Evolutionary conservation across 1,139 yeast genomes (phyloP), one percentile per base, ranked within the genome.

Genomic region (Diutina neorugosa): DNA sequence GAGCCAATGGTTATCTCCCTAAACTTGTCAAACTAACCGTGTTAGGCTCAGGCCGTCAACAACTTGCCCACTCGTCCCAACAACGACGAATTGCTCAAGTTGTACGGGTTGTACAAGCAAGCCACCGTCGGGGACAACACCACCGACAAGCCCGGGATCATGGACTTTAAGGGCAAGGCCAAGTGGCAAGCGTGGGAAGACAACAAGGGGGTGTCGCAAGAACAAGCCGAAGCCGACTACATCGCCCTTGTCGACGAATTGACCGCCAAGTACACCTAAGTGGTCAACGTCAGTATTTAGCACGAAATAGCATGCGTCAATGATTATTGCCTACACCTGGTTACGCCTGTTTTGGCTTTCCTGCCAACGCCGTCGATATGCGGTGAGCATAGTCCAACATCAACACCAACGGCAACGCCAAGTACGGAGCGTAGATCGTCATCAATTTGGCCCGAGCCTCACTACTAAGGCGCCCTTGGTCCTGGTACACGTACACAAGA

Each of bases 101-200:
- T 86, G 64, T 93, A 93, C 74, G 97, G 94, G 48, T 79, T 93
- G 64, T 93, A 79, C 84, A 93, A 93, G 74, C 98, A 93, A 74
- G 96, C 98, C 60, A 91, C 98, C 51, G 85, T 84, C 56, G 98
- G 98, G 60, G 98, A 93, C 79, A 87, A 87, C 77, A 78, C 76
- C 69, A 86, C 95, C 57, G 73, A 81, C 56, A 86, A 86, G 70
- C 87, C 96, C 54, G 95, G 96, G 59, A 73, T 87, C 59, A 88
- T 91, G 69, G 96, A 91, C 73, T 79, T 93, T 73, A 87, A 86
- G 76, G 97, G 93, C 62, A 91, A 93, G 73, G 87, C 87, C 81
- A 93, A 93, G 80, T 93, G 98, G 98, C 91, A 89, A 68, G 80
- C 97, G 18, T 93, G 98, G 98, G 85, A 84, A 64, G 84, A 83